These are phyloP conservation scores for Protostelium mycophagum DNA, from an alignment of 78 protist genomes.

Conservation along the genomic window DNA sequence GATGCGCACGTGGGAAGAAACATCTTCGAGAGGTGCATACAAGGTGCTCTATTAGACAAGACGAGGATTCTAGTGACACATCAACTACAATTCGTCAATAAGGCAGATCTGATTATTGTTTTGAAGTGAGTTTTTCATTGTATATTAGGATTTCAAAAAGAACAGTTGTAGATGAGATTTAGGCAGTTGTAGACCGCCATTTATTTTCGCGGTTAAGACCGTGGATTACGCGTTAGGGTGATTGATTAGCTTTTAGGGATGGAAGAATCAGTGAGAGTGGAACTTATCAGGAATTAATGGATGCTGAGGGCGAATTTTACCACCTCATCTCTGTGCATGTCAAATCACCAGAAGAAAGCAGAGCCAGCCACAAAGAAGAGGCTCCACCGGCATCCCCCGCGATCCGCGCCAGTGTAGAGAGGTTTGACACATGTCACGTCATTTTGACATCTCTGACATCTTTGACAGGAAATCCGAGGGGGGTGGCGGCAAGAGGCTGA, in stretches of 20 bases:
- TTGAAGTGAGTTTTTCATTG: slow-evolving; percentile 20
- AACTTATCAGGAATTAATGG: slow-evolving; percentile 32
- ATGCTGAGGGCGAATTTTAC: slow-evolving; percentile 13
- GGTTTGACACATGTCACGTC: no score
- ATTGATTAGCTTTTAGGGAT: slow-evolving; percentile 25
- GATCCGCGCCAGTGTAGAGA: background rate
- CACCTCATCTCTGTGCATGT: background rate
- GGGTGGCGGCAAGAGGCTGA: background rate
- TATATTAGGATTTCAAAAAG: no score
- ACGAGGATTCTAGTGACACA: slow-evolving; percentile 77
- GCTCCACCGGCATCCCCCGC: background rate
- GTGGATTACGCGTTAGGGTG: no score
- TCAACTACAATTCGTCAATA: slow-evolving; percentile 58
- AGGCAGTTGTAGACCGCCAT: no score
- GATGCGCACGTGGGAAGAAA: slow-evolving; percentile 85
- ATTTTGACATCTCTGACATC: no score
- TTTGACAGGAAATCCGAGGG: background rate
- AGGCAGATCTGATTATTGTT: slow-evolving; percentile 69
- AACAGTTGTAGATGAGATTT: no score
- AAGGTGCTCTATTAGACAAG: slow-evolving; percentile 37
- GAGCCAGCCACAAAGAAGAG: slow-evolving; percentile 8
- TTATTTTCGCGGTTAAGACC: no score
- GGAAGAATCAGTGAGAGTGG: slow-evolving; percentile 72
- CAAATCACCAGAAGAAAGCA: slow-evolving; percentile 2
- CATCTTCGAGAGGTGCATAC: slow-evolving; percentile 49